Evolutionary conservation across 225 moss, liverwort and hornwort genomes (phyloP).

Genomic region (Sphagnum tenellum): DNA sequence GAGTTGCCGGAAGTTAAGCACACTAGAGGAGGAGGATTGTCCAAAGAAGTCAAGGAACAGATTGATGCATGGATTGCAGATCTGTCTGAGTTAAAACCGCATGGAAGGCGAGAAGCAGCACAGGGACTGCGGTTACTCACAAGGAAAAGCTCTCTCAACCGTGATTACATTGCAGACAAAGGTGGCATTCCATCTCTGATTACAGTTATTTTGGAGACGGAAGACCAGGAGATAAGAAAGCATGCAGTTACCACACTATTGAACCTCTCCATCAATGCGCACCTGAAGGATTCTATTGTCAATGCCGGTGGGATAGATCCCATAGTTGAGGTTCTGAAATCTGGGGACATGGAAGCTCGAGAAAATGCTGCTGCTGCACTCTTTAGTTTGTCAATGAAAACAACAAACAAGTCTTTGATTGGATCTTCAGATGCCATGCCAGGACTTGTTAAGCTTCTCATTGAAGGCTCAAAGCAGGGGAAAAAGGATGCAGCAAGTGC

Average conservation of each 20-base stretch:
- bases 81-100: conserved; percentile 9
- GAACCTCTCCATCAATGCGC: conserved; percentile 71
- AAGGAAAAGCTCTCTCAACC: conserved; percentile 51
- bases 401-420: conserved; percentile 45
- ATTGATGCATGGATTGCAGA: conserved; percentile 36
- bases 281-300: conserved; percentile 66
- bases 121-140: conserved; percentile 50
- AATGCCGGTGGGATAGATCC: conserved; percentile 57
- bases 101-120: conserved; percentile 25
- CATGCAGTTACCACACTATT: conserved; percentile 81
- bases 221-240: conserved; percentile 60
- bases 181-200: conserved; percentile 68
- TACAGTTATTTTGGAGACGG: conserved; percentile 26
- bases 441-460: conserved; percentile 66
- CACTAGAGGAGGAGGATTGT: neutral
- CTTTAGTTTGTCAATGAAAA: conserved; percentile 68
- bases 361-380: conserved; percentile 91
- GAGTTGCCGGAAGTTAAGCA: conserved; percentile 7
- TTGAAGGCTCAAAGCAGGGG: conserved; percentile 57
- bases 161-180: conserved; percentile 58
- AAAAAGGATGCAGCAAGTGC: conserved; percentile 78
- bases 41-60: conserved; percentile 15
- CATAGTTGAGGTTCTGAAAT: conserved; percentile 61
- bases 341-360: conserved; percentile 57
- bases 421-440: conserved; percentile 53